Evolutionary conservation across 2,329 filamentous ascomycete genomes (phyloP).

Genomic region (Aspergillus pseudoglaucus): DNA sequence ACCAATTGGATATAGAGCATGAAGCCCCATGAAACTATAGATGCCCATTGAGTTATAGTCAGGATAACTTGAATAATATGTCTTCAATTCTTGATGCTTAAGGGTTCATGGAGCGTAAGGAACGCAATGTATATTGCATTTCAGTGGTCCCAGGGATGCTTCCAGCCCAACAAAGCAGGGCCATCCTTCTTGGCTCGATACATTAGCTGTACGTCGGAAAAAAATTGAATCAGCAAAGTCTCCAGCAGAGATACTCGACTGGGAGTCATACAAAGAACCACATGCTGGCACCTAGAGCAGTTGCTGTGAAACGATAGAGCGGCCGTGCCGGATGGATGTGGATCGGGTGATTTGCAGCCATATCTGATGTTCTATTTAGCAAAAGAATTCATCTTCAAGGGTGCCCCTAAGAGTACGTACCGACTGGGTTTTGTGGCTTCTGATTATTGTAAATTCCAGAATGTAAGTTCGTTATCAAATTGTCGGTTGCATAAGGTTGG

Average conservation of each 20-base stretch:
- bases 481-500: not conserved
- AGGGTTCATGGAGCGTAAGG: not conserved
- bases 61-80: too few relatives aligned
- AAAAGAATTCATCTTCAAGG: not conserved
- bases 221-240: conserved; percentile 12
- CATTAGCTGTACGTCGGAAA: conserved; percentile 60
- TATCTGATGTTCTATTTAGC: conserved; percentile 15
- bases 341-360: conserved; percentile 40
- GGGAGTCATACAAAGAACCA: conserved; percentile 80
- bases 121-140: conserved; percentile 7
- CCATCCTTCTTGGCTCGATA: conserved; percentile 96
- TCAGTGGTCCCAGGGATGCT: conserved; percentile 95
- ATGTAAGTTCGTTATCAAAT: not conserved
- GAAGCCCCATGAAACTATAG: too few relatives aligned
- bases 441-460: not conserved
- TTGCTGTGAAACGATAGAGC: conserved; percentile 79
- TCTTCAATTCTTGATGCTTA: not conserved
- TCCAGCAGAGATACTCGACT: not conserved
- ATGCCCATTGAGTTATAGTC: too few relatives aligned
- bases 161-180: conserved; percentile 82
- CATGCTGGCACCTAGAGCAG: conserved; percentile 87
- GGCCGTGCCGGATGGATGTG: conserved; percentile 55
- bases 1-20: too few relatives aligned
- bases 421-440: not conserved
- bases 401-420: not conserved